Evolutionary conservation across 1,284 basidiomycete species (phyloP), one percentile per base, ranked within the genome.

Genomic region (Austropuccinia psidii): DNA sequence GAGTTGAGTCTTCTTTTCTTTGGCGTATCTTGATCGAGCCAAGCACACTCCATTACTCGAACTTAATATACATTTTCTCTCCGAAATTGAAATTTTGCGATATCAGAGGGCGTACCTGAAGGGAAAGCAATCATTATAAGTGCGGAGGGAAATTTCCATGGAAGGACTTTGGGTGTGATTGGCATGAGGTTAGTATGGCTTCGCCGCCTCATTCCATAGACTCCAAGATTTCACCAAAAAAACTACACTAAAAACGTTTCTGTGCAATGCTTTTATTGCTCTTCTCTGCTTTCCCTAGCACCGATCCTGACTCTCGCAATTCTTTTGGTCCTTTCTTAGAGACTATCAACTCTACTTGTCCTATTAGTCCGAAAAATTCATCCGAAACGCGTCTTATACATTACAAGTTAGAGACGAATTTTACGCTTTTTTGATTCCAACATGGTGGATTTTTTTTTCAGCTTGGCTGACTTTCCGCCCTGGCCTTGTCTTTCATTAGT

Each of bases 91-190:
- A 31, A 19, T 57, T 57, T 31, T 27, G 19, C 19, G n/a, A 27
- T 21, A 19, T 27, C 88, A 83, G 98, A 93, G 84, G 88, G 87
- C 61, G 89, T 93, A 49, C 84, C 87, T 37, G 87, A 89, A 73
- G 91, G 90, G 75, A 86, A 90, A 79, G 95, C 95, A 0, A 86
- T 93, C 77, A 86, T 98, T n/a, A 84, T 98, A 54, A 89, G 88
- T 75, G 93, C 88, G 1, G 87, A 86, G 75, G 91, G 91, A 29
- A 98, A 98, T 83, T 98, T 98, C 85, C 95, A 98, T 82, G 95
- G 95, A 31, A 85, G 95, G 76, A 98, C 94, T 0, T 82, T 96
- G 66, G 92, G 91, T 43, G 87, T 96, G 68, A 91, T 96, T 79
- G 82, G 89, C 87, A 87, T 86, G 68, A 61, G 83, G 80, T 52